Evolutionary conservation across 306 rosid genomes (phyloP), one percentile per base, ranked within the genome.

Genomic region (Corylus heterophylla): DNA sequence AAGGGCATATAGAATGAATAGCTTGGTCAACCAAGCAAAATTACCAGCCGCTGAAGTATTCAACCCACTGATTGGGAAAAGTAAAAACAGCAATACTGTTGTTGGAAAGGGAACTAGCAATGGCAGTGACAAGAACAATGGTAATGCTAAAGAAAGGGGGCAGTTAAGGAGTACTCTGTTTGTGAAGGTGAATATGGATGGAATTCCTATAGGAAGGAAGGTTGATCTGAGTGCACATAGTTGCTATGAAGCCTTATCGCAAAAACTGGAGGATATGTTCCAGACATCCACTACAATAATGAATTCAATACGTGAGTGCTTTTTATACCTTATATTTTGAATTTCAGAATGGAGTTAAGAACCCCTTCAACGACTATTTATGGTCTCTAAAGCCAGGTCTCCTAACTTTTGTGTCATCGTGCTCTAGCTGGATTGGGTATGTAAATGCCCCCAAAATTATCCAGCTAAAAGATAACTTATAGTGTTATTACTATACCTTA

Each of bases 101-200:
- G 64, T 12, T 69, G 78, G 88, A 81, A 84, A 81, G 76, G 83
- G 17, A 76, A 44, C 72, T 69, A 87, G 82, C 63, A 83, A 70
- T 12, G 83, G 82, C 75, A 67, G 79, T 80, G 86, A 75, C 51
- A 82, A 84, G 66, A 87, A 77, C 76, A 80, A 73, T 70, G 76
- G 75, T 50, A 83, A 62, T 80, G 64, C 84, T 81, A 87, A 86
- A 74, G 96, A 84, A 61, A 82, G 84, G 70, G 80, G 87, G 73
- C 80, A 72, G 73, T n/a, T 35, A 42, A 84, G 86, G 86, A 86
- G 78, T 69, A 90, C 96, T 61, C 75, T 80, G 71, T 90, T 90
- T 50, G 94, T 95, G 84, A 95, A 93, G 89, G 99, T 95, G 84
- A 95, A 89, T 74, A 93, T 90, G 98, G 96, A 95, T 71, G 98